Base-by-base conservation (phyloP, 257 asterid genomes). In the Knoxia roxburghii region DNA sequence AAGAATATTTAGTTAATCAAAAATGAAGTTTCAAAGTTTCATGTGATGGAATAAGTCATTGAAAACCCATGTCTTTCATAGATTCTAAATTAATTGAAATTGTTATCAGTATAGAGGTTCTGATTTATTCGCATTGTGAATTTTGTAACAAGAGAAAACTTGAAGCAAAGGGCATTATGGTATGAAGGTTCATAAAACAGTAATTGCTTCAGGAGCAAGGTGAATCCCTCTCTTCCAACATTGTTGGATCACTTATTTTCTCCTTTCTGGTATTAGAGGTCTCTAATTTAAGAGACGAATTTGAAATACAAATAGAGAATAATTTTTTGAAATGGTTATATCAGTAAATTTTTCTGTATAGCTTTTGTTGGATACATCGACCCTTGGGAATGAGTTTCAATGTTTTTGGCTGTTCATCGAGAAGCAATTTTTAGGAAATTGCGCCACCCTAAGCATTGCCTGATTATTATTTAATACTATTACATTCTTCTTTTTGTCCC, bases 191-290 rank as follows among this genome's bases (percentile, higher is more conserved):
- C 98, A 91, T 71, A 75, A 75, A 81, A 96, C 96, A 10, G 98
- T 91, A 77, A 84, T 91, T 69, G 88, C 91, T 52, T 87, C 98
- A 39, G 98, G 98, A 52, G 98, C 98, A 35, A 91, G 98, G 98
- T 91, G 18, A 46, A 13, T 39, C 4, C 55, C 52, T 13, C 21
- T 24, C 50, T 10, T 5, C 40, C 41, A 23, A 20, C 4, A 40
- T 61, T 29, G 2, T 15, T 29, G 29, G 23, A 57, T 18, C 27
- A 1, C 4, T 24, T 27, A 23, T 55, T 55, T 55, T 5, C 24
- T 54, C 58, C 32, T 53, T 53, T 53, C 11, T 54, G 60, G 35
- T 54, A 32, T 18, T 26, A 21, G 37, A 15, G n/a, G 15, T 55
- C 27, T 55, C 7, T 30, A 32, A 17, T 57, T 11, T n/a, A 14